These are phyloP conservation scores for Scheffersomyces insectosa DNA, from an alignment of 1,139 yeast genomes.

Conservation along the genomic window DNA sequence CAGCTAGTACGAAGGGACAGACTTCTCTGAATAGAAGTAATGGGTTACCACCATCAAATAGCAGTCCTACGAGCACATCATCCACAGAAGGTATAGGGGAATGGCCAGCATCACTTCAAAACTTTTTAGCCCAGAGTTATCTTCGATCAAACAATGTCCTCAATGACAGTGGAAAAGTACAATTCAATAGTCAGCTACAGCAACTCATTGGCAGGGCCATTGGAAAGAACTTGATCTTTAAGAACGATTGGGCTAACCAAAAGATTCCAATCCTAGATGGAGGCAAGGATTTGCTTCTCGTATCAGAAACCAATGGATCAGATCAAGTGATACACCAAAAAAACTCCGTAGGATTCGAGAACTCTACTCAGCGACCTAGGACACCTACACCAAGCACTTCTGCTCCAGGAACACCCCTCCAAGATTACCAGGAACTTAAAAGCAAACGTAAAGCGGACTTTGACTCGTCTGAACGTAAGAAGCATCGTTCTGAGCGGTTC, in stretches of 20 bases:
- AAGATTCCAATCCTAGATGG: conserved; percentile 52
- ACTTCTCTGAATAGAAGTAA: conserved; percentile 1
- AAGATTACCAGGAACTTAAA: conserved; percentile 3
- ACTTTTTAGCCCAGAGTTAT: conserved; percentile 49
- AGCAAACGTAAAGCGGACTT: conserved; percentile 14
- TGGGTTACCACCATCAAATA: background rate
- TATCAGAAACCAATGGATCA: background rate
- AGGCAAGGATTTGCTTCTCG: conserved; percentile 3
- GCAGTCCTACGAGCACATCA: background rate
- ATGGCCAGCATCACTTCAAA: conserved; percentile 52
- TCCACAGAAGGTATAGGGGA: background rate
- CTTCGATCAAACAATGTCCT: conserved; percentile 26
- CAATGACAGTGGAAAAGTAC: conserved; percentile 24
- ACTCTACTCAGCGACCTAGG: too few species aligned
- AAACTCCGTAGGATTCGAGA: too few species aligned
- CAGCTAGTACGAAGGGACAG: conserved; percentile 1
- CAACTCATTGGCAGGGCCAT: conserved; percentile 52
- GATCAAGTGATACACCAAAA: background rate
- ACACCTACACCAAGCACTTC: conserved; percentile 4
- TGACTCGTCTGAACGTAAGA: conserved; percentile 42
- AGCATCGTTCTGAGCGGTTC: conserved; percentile 55
- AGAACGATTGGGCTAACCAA: conserved; percentile 62
- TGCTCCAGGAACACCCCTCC: conserved; percentile 4
- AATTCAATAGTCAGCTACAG: conserved; percentile 48
- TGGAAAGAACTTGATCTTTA: conserved; percentile 43